Evolutionary conservation across 2,329 filamentous ascomycete genomes (phyloP).

Genomic region (Fusarium newnesense): DNA sequence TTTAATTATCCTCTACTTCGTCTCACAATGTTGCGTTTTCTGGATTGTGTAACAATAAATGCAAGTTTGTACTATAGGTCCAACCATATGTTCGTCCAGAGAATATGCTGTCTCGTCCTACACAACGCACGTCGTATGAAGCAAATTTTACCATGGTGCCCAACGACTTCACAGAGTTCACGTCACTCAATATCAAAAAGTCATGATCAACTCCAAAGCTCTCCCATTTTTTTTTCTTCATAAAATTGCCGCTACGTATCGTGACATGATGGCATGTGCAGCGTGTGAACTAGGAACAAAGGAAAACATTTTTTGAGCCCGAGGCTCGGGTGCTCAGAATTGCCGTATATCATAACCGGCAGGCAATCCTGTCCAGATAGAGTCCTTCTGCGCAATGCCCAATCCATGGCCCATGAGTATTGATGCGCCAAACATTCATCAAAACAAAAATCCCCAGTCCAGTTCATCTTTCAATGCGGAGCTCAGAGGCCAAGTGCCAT

Average conservation of each 20-base stretch:
- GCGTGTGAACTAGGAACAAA: slow-evolving; percentile 52
- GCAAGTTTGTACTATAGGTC: neutral
- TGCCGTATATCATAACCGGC: slow-evolving; percentile 48
- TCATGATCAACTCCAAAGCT: slow-evolving; percentile 46
- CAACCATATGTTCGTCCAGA: too few relatives aligned
- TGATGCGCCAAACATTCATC: slow-evolving; percentile 50
- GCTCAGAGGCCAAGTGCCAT: slow-evolving; percentile 44
- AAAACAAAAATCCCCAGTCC: slow-evolving; percentile 46
- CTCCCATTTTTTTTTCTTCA: slow-evolving; percentile 52
- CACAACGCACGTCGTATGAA: neutral
- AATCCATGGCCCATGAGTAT: slow-evolving; percentile 52
- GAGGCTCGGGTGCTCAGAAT: slow-evolving; percentile 34
- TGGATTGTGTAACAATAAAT: neutral
- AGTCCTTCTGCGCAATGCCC: slow-evolving; percentile 54
- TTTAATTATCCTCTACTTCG: neutral
- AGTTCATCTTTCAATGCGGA: slow-evolving; percentile 35
- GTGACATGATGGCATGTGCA: slow-evolving; percentile 45
- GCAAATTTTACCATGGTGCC: neutral
- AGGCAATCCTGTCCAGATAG: slow-evolving; percentile 59
- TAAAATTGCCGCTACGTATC: slow-evolving; percentile 47
- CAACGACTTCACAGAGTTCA: slow-evolving; percentile 21
- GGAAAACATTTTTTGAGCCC: slow-evolving; percentile 47
- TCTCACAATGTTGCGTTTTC: neutral
- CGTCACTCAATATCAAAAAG: slow-evolving; percentile 50
- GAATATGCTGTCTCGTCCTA: neutral